phyloP scores from a whole-genome alignment of 768 basidiomycete genomes.

The Phaffia tasmanica region DNA sequence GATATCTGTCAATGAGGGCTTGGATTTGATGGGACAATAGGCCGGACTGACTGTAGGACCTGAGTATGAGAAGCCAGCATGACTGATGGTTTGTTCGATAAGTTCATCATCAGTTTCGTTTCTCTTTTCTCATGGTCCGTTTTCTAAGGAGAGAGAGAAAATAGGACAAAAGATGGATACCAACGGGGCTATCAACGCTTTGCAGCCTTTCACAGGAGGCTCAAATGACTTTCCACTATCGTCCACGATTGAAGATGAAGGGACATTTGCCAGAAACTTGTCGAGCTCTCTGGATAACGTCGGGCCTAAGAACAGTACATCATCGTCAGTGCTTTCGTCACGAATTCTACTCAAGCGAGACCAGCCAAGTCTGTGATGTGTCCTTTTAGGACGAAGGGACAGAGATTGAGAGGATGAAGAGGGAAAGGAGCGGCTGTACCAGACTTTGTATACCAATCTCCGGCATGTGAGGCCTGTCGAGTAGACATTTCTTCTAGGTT shows the following conservation, averaged over 20 bases:
- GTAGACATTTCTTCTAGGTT: slow-evolving; percentile 1
- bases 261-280: slow-evolving; percentile 44
- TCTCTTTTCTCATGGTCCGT: not conserved
- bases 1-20: not conserved
- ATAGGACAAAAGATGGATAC: slow-evolving; percentile 35
- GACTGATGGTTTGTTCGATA: slow-evolving; percentile 44
- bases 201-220: slow-evolving; percentile 58
- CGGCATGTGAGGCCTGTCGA: slow-evolving; percentile 63
- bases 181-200: slow-evolving; percentile 92
- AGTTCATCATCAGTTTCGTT: not conserved
- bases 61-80: slow-evolving; percentile 92
- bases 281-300: slow-evolving; percentile 49
- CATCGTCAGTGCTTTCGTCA: not conserved
- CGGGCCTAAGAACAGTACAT: slow-evolving; percentile 11
- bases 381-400: slow-evolving; percentile 19
- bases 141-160: not conserved
- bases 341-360: not conserved
- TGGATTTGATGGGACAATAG: not conserved
- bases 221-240: slow-evolving; percentile 37
- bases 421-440: slow-evolving; percentile 40
- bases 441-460: slow-evolving; percentile 74
- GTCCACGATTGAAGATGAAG: slow-evolving; percentile 46
- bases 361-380: not conserved
- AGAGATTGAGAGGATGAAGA: not conserved
- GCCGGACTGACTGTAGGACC: slow-evolving; percentile 49